A percentile compares a stretch with the other conserved stretches of the same genome.
phyloP scores from a whole-genome alignment of 208 protist species.

The Trypanosomatidae sp. region DNA sequence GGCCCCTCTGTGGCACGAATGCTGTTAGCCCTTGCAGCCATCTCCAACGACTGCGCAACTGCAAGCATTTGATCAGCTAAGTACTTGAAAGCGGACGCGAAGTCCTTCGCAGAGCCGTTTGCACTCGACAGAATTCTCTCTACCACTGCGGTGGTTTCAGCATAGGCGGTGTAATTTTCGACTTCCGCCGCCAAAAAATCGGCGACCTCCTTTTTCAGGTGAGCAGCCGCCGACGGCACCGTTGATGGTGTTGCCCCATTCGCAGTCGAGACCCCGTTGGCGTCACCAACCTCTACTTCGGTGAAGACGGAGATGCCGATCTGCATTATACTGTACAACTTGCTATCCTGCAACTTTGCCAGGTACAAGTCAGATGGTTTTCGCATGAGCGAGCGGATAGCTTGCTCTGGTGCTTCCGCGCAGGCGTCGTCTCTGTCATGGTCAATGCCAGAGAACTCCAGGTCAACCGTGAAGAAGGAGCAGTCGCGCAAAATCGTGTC shows the following conservation, averaged over 20 bases:
- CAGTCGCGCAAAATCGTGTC: slow-evolving; percentile 28
- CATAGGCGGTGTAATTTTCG: background rate
- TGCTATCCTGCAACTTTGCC: slow-evolving; percentile 33
- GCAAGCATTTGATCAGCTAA: background rate
- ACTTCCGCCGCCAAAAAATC: background rate
- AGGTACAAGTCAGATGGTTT: slow-evolving; percentile 36
- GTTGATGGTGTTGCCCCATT: background rate
- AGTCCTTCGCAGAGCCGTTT: background rate
- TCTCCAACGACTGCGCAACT: background rate
- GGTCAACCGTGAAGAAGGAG: slow-evolving; percentile 49
- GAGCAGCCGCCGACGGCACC: background rate
- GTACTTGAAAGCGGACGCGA: slow-evolving; percentile 3
- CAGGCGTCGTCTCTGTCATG: slow-evolving; percentile 1
- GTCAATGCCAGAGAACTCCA: slow-evolving; percentile 73
- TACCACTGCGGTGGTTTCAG: background rate
- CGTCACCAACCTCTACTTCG: slow-evolving; percentile 1
- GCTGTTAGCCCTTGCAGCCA: background rate
- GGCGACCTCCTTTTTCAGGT: background rate
- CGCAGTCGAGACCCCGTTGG: background rate
- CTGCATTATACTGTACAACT: slow-evolving; percentile 48
- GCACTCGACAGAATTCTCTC: background rate
- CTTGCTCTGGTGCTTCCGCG: background rate
- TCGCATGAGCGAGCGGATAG: slow-evolving; percentile 22
- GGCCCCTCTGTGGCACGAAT: background rate
- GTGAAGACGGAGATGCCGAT: slow-evolving; percentile 66